These are phyloP conservation scores for Neonectria faginata DNA, from an alignment of 2,329 filamentous ascomycete genomes.

Conservation along the genomic window DNA sequence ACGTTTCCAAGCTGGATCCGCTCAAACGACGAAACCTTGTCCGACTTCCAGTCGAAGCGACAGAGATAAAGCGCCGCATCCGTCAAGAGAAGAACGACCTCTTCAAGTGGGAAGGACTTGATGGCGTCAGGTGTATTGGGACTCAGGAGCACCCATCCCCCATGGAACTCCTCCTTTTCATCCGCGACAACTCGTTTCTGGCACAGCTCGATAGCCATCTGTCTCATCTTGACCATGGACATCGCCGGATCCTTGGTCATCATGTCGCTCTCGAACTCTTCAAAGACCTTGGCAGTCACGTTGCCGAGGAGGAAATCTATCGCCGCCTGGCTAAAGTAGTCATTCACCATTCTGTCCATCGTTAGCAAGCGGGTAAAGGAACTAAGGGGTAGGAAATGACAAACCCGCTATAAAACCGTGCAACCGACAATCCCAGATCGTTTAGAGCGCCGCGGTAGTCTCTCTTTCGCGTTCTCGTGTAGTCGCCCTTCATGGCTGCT, in stretches of 20 bases:
- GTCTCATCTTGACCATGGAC: slow-evolving; percentile 84
- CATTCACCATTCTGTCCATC: slow-evolving; percentile 86
- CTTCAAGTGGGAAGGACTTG: slow-evolving; percentile 81
- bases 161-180: slow-evolving; percentile 84
- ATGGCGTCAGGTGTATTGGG: slow-evolving; percentile 78
- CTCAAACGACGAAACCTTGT: slow-evolving; percentile 95
- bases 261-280: slow-evolving; percentile 94
- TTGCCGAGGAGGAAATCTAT: slow-evolving; percentile 96
- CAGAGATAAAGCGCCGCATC: slow-evolving; percentile 88
- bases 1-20: slow-evolving; percentile 82
- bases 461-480: slow-evolving; percentile 89
- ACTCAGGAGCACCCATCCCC: slow-evolving; percentile 89
- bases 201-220: slow-evolving; percentile 90
- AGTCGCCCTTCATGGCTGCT: slow-evolving; percentile 95
- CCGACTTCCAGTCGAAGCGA: slow-evolving; percentile 92
- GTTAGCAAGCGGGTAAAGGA: slow-evolving; percentile 26
- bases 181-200: slow-evolving; percentile 88
- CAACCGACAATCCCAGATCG: slow-evolving; percentile 89
- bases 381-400: slow-evolving; percentile 38
- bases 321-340: slow-evolving; percentile 94
- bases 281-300: slow-evolving; percentile 85
- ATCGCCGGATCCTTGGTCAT: slow-evolving; percentile 93
- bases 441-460: slow-evolving; percentile 92
- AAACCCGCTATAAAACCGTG: slow-evolving; percentile 76
- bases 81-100: slow-evolving; percentile 88